Percentiles rank a stretch among this genome's conserved stretches.
phyloP scores from a whole-genome alignment of 2,329 filamentous ascomycete species.

The Monosporascus sp. region DNA sequence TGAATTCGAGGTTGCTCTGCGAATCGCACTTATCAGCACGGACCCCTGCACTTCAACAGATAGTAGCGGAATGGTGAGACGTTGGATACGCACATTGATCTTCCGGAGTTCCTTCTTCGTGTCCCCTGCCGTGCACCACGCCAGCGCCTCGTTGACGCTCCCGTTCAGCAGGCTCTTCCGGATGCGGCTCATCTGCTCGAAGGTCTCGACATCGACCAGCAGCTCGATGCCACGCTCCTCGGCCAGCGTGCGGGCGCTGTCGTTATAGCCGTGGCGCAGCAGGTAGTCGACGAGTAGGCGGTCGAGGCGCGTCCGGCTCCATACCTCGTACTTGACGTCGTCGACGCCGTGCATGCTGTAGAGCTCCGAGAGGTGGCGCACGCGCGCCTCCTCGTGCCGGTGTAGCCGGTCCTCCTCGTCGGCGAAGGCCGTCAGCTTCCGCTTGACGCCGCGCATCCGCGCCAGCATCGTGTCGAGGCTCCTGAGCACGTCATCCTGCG shows the following conservation, averaged over 20 bases:
- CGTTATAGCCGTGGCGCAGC: conserved; percentile 73
- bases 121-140: conserved; percentile 73
- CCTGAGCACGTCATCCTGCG: conserved; percentile 67
- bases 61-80: too few relatives aligned
- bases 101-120: conserved; percentile 91
- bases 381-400: conserved; percentile 67
- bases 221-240: conserved; percentile 69
- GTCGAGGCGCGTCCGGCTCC: conserved; percentile 77
- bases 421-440: conserved; percentile 73
- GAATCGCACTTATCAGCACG: background rate
- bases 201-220: conserved; percentile 84
- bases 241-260: conserved; percentile 71
- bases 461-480: conserved; percentile 80
- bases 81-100: conserved; percentile 56
- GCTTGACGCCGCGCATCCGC: conserved; percentile 79
- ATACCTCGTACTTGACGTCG: conserved; percentile 89
- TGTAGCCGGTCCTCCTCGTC: conserved; percentile 77
- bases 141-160: conserved; percentile 71
- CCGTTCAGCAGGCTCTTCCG: conserved; percentile 64
- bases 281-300: conserved; percentile 89
- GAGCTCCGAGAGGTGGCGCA: conserved; percentile 75
- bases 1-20: conserved; percentile 70
- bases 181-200: conserved; percentile 74
- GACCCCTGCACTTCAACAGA: too few relatives aligned
- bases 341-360: conserved; percentile 75